These are phyloP conservation scores for Daedalea quercina DNA, from an alignment of 768 basidiomycete species.

Conservation along the genomic window DNA sequence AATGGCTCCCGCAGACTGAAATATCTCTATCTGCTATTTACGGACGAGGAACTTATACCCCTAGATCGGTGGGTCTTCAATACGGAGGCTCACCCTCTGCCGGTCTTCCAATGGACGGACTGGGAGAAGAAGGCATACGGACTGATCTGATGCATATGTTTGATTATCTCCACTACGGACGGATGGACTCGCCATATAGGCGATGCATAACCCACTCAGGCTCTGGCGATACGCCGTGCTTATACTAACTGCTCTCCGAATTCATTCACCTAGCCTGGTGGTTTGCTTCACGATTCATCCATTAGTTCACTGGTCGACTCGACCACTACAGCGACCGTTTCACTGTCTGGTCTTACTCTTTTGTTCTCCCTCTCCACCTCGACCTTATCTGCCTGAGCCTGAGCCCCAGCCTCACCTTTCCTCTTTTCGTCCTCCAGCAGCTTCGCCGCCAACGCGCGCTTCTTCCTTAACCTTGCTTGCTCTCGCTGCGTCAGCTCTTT, in stretches of 20 bases:
- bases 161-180: background rate
- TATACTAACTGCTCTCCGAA: background rate
- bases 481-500: slow-evolving; percentile 37
- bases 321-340: background rate
- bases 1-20: slow-evolving; percentile 40
- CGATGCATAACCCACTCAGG: too few species aligned
- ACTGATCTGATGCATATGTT: slow-evolving; percentile 1
- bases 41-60: slow-evolving; percentile 50
- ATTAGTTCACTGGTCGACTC: background rate
- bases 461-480: slow-evolving; percentile 45
- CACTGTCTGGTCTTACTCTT: slow-evolving; percentile 27
- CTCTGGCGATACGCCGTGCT: too few species aligned
- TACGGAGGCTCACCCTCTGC: slow-evolving; percentile 66
- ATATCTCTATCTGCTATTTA: slow-evolving; percentile 65
- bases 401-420: slow-evolving; percentile 2
- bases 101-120: slow-evolving; percentile 55
- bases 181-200: too few species aligned
- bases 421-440: slow-evolving; percentile 14
- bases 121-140: slow-evolving; percentile 31
- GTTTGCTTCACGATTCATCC: background rate
- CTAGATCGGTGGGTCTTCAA: slow-evolving; percentile 40
- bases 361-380: slow-evolving; percentile 31
- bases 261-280: too few species aligned
- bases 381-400: slow-evolving; percentile 1
- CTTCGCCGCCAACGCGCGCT: slow-evolving; percentile 35